Conservation (phyloP, 78 protist genomes). For the Planoprotostelium fungivorum region DNA sequence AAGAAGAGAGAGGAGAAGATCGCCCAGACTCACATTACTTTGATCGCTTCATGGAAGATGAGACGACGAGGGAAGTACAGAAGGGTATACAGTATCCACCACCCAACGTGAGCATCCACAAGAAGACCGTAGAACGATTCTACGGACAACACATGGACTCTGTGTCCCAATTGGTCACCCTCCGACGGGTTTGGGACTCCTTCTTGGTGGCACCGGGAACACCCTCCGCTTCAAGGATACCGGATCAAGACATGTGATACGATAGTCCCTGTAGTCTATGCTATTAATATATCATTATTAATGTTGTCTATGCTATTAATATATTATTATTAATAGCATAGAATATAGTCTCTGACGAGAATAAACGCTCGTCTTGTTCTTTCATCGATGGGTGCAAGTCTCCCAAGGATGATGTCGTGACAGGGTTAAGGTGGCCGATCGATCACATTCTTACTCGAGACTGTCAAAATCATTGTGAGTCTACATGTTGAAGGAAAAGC, state of each 20-base stretch:
- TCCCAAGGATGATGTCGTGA: too few species aligned
- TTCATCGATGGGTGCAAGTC: too few species aligned
- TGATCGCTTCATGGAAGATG: background rate
- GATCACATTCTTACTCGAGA: too few species aligned
- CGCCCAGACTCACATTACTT: background rate
- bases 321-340: too few species aligned
- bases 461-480: too few species aligned
- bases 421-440: too few species aligned
- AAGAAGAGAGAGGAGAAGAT: background rate
- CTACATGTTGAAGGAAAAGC: too few species aligned
- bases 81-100: background rate
- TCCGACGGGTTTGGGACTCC: background rate
- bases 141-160: background rate
- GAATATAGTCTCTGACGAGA: too few species aligned
- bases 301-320: too few species aligned
- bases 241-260: background rate
- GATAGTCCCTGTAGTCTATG: too few species aligned
- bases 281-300: too few species aligned
- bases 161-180: background rate
- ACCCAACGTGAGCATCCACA: background rate
- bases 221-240: background rate
- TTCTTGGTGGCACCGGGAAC: background rate
- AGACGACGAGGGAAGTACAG: background rate
- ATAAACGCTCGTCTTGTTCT: too few species aligned
- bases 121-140: background rate